Evolutionary conservation across 2,329 filamentous ascomycete genomes (phyloP).

Genomic region (Ascocoryne sarcoides): DNA sequence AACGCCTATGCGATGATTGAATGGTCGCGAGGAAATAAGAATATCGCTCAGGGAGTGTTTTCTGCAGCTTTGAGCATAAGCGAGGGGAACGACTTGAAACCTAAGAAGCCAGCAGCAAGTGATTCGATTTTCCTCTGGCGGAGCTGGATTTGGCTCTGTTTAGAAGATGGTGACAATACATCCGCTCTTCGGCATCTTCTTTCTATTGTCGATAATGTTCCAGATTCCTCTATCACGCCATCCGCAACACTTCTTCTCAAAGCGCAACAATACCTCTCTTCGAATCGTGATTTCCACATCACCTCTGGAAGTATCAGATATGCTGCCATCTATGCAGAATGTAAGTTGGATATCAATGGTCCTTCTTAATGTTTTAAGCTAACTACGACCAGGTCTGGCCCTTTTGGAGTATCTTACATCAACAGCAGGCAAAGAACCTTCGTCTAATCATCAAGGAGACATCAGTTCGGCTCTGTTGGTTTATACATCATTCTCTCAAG

Average conservation of each 20-base stretch:
- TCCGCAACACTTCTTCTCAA: constrained; percentile 37
- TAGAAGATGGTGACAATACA: constrained; percentile 16
- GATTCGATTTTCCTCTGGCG: constrained; percentile 27
- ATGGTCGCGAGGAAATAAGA: constrained; percentile 44
- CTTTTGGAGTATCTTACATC: constrained; percentile 56
- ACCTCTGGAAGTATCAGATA: constrained; percentile 38
- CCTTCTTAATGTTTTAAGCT: background rate
- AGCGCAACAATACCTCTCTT: constrained; percentile 42
- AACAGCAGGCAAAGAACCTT: constrained; percentile 32
- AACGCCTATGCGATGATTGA: constrained; percentile 73
- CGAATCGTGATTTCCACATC: constrained; percentile 46
- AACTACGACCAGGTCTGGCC: constrained; percentile 32
- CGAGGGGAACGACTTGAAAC: constrained; percentile 28
- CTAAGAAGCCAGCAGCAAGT: constrained; percentile 25
- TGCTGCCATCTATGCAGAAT: constrained; percentile 50
- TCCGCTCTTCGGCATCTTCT: constrained; percentile 33
- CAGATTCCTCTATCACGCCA: constrained; percentile 25
- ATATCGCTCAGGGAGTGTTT: constrained; percentile 56
- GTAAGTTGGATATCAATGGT: constrained; percentile 22
- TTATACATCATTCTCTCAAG: constrained; percentile 35
- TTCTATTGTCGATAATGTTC: constrained; percentile 30
- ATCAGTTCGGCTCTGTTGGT: constrained; percentile 41
- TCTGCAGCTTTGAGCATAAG: constrained; percentile 55
- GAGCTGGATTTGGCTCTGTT: constrained; percentile 22
- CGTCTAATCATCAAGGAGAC: constrained; percentile 42